These are phyloP conservation scores for Penicillium thymicola DNA, from an alignment of 2,329 filamentous ascomycete species.

Conservation along the genomic window DNA sequence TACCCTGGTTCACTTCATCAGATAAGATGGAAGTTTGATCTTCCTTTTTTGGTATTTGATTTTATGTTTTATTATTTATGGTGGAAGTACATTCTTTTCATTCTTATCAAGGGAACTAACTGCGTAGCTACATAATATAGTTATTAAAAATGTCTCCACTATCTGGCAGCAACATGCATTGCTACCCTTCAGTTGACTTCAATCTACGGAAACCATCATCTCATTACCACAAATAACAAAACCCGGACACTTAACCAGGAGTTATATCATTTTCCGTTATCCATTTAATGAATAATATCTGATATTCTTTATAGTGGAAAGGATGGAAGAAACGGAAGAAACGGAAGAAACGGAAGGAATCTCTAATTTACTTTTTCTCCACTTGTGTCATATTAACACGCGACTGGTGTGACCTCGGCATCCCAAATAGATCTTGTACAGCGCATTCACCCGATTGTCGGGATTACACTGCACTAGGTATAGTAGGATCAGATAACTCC, in stretches of 20 bases:
- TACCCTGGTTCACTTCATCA: slow-evolving; percentile 11
- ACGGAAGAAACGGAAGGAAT: background rate
- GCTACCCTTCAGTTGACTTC: background rate
- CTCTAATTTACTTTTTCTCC: background rate
- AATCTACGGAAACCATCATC: background rate
- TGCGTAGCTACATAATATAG: background rate
- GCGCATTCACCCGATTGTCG: slow-evolving; percentile 1
- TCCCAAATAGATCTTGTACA: background rate
- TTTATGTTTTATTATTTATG: background rate
- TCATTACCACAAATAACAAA: background rate
- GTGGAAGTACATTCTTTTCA: background rate
- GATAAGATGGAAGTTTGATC: slow-evolving; percentile 21
- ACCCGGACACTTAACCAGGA: background rate
- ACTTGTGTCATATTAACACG: slow-evolving; percentile 1
- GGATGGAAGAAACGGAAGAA: background rate
- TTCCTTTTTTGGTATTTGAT: background rate
- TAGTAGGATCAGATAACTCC: slow-evolving; percentile 4
- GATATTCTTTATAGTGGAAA: background rate
- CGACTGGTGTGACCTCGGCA: slow-evolving; percentile 6
- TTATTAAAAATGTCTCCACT: background rate
- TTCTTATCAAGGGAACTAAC: background rate
- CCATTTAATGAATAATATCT: background rate
- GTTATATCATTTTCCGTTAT: background rate
- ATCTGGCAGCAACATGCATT: slow-evolving; percentile 2
- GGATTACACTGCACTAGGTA: slow-evolving; percentile 2